Conservation (phyloP, 2,329 filamentous ascomycete genomes). For the Tympanopsis confertula region DNA sequence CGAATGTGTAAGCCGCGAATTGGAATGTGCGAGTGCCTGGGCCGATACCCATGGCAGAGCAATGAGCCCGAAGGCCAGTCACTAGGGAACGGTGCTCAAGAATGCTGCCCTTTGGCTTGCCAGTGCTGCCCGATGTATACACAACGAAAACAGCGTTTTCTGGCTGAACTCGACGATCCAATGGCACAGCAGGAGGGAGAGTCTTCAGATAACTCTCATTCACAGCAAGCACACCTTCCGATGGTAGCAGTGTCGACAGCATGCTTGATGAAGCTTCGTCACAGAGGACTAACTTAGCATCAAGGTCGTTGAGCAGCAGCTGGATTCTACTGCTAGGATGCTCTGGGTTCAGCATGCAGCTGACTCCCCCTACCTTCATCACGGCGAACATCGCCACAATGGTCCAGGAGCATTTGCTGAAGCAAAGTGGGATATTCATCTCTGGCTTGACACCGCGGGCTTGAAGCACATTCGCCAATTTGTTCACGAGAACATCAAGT, state of each 20-base stretch:
- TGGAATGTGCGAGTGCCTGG: constrained; percentile 6
- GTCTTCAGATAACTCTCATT: not conserved
- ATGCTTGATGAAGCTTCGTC: not conserved
- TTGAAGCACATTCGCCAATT: not conserved
- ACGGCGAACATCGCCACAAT: constrained; percentile 7
- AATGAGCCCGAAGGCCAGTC: constrained; percentile 6
- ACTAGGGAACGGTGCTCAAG: constrained; percentile 9
- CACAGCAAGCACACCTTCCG: not conserved
- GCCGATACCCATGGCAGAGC: constrained; percentile 4
- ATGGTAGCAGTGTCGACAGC: not conserved
- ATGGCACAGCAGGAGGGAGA: not conserved
- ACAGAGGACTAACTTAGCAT: not conserved
- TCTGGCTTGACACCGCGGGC: constrained; percentile 4
- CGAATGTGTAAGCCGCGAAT: constrained; percentile 20
- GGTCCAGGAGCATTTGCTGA: constrained; percentile 5
- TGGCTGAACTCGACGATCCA: too few species aligned
- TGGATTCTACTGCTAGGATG: constrained; percentile 5
- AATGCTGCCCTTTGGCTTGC: constrained; percentile 34
- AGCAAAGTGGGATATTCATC: constrained; percentile 5
- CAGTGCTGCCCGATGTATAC: constrained; percentile 39
- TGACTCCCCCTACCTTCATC: constrained; percentile 10
- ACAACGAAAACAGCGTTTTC: constrained; percentile 17
- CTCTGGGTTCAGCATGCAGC: constrained; percentile 8
- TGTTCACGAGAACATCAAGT: not conserved
- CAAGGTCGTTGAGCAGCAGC: not conserved